Evolutionary conservation across 345 rosid species (phyloP).

Genomic region (Gossypioides kirkii): DNA sequence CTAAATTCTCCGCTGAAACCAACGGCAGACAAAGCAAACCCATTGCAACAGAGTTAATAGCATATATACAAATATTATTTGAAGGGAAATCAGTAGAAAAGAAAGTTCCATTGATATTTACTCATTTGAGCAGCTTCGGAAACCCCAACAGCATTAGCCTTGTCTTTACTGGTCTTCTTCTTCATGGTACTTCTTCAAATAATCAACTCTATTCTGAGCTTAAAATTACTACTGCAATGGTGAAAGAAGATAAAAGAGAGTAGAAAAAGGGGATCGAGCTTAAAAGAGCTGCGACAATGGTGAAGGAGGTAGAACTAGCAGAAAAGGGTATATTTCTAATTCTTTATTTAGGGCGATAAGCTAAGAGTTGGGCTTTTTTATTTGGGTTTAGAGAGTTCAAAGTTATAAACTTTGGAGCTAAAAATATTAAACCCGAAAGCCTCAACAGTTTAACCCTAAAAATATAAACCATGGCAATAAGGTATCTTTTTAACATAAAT

Average conservation of each 20-base stretch:
- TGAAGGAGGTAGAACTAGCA: not conserved
- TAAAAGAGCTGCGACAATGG: not conserved
- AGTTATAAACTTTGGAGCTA: not conserved
- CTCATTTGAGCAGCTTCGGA: not conserved
- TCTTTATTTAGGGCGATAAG: not conserved
- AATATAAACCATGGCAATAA: too few relatives aligned
- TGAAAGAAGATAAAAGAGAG: not conserved
- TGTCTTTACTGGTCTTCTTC: not conserved
- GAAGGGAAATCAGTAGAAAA: not conserved
- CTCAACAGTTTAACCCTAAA: not conserved
- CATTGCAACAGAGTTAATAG: not conserved
- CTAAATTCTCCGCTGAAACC: constrained; percentile 14
- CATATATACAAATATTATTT: not conserved
- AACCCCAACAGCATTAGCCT: not conserved
- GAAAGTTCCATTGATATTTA: not conserved
- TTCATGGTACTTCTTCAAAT: not conserved
- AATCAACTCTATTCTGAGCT: not conserved
- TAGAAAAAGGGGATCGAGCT: not conserved
- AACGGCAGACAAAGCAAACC: not conserved
- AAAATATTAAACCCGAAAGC: not conserved
- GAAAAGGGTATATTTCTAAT: not conserved
- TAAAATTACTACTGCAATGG: not conserved
- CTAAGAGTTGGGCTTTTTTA: not conserved
- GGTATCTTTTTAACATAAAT: too few relatives aligned
- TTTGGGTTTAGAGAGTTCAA: not conserved